Evolutionary conservation across 108 stramenopile genomes (phyloP).

Genomic region (Skeletonema tropicum): DNA sequence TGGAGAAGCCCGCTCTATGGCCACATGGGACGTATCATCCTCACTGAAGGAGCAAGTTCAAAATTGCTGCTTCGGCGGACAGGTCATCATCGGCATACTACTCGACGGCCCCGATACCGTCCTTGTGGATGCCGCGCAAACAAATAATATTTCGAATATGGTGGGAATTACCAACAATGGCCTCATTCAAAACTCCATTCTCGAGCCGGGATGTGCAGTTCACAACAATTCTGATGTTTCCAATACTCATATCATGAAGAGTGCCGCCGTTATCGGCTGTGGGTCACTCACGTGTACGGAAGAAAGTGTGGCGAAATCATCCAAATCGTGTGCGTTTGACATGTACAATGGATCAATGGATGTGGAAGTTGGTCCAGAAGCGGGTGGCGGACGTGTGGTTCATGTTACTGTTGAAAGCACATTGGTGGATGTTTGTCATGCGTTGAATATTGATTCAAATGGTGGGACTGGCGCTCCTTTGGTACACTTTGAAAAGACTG

Average conservation of each 20-base stretch:
- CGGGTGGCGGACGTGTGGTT: slow-evolving; percentile 69
- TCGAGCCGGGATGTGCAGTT: slow-evolving; percentile 59
- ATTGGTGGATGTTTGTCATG: slow-evolving; percentile 67
- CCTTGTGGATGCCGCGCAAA: not conserved
- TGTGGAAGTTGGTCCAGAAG: slow-evolving; percentile 80
- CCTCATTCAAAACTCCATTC: slow-evolving; percentile 56
- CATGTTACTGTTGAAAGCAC: slow-evolving; percentile 57
- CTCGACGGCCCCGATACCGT: slow-evolving; percentile 16
- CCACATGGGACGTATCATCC: slow-evolving; percentile 30
- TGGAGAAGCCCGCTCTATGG: slow-evolving; percentile 23
- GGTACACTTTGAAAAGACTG: not conserved
- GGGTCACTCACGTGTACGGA: slow-evolving; percentile 50
- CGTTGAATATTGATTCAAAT: slow-evolving; percentile 46
- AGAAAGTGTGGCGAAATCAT: not conserved
- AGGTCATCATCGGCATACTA: slow-evolving; percentile 49
- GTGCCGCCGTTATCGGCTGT: slow-evolving; percentile 63
- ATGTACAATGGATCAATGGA: slow-evolving; percentile 49
- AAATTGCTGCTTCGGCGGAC: slow-evolving; percentile 57
- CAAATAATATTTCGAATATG: not conserved
- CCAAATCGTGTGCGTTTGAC: slow-evolving; percentile 26
- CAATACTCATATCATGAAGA: slow-evolving; percentile 59
- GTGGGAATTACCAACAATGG: slow-evolving; percentile 66
- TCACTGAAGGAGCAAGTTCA: slow-evolving; percentile 45
- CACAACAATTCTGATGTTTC: slow-evolving; percentile 66
- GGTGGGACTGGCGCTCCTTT: slow-evolving; percentile 20